These are phyloP conservation scores for Elymus sibiricus DNA, from an alignment of 176 grass and related monocot species.

Conservation along the genomic window DNA sequence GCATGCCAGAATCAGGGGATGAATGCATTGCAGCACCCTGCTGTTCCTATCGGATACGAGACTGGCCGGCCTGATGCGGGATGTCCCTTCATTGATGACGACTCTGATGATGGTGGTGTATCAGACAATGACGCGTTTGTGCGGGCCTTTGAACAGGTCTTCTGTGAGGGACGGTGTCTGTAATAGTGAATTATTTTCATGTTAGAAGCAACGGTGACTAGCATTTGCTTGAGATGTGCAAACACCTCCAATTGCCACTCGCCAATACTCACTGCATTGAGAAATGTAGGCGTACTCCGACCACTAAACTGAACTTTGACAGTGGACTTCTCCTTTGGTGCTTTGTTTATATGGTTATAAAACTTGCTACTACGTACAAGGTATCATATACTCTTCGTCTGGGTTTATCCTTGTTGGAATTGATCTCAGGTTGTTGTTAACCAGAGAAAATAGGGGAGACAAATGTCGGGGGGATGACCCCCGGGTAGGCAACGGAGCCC, in stretches of 20 bases:
- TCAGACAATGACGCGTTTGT: not conserved
- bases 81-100: not conserved
- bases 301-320: not conserved
- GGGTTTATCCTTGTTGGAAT: too few species aligned
- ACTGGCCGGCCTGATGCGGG: not conserved
- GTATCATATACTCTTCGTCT: too few species aligned
- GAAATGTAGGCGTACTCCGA: not conserved
- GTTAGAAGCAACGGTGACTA: not conserved
- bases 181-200: not conserved
- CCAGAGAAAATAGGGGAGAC: too few species aligned
- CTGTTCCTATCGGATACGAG: not conserved
- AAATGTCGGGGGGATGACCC: too few species aligned
- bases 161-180: not conserved
- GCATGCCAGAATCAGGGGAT: constrained; percentile 11
- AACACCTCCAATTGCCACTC: not conserved
- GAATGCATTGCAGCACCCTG: constrained; percentile 12
- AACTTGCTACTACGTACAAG: too few species aligned
- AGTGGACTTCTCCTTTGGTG: not conserved
- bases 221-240: not conserved
- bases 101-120: not conserved
- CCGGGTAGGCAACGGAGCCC: too few species aligned
- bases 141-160: not conserved
- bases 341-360: not conserved
- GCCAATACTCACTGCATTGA: not conserved
- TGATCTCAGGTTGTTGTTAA: too few species aligned